Conservation (phyloP, 257 asterid species). For the Forsythia viridissima region DNA sequence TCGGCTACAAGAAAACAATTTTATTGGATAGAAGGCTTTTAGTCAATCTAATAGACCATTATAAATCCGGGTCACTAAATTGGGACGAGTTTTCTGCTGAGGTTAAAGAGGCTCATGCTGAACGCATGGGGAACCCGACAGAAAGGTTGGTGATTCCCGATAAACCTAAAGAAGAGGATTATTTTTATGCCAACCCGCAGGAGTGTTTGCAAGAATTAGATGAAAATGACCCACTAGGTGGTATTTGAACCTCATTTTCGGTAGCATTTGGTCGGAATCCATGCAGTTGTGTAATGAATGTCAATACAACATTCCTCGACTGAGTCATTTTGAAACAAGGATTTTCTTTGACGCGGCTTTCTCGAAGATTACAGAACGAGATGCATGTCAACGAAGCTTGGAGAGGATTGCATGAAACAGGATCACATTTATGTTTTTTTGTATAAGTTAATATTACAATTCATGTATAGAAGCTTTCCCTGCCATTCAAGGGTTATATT, state of each 20-base stretch:
- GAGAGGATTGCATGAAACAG: constrained; percentile 10
- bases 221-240: constrained; percentile 44
- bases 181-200: constrained; percentile 89
- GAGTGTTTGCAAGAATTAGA: constrained; percentile 70
- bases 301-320: constrained; percentile 22
- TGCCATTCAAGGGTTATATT: constrained; percentile 51
- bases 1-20: constrained; percentile 87
- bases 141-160: constrained; percentile 75
- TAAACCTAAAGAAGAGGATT: constrained; percentile 97
- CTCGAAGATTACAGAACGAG: constrained; percentile 24
- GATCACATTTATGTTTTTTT: constrained; percentile 17
- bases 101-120: constrained; percentile 66
- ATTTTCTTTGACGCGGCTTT: constrained; percentile 33
- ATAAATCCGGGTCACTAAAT: constrained; percentile 52
- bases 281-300: constrained; percentile 28
- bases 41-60: constrained; percentile 75
- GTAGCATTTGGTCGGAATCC: constrained; percentile 25
- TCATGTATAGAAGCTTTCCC: constrained; percentile 71
- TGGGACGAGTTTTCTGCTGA: constrained; percentile 93
- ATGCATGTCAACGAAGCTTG: not conserved
- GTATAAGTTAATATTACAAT: constrained; percentile 41
- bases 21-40: constrained; percentile 71
- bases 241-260: constrained; percentile 20
- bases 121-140: constrained; percentile 84
- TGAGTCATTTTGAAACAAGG: constrained; percentile 9